A percentile compares a stretch with the other conserved stretches of the same genome.
phyloP scores from a whole-genome alignment of 805 yeast genomes.

The Teunomyces panamensis region DNA sequence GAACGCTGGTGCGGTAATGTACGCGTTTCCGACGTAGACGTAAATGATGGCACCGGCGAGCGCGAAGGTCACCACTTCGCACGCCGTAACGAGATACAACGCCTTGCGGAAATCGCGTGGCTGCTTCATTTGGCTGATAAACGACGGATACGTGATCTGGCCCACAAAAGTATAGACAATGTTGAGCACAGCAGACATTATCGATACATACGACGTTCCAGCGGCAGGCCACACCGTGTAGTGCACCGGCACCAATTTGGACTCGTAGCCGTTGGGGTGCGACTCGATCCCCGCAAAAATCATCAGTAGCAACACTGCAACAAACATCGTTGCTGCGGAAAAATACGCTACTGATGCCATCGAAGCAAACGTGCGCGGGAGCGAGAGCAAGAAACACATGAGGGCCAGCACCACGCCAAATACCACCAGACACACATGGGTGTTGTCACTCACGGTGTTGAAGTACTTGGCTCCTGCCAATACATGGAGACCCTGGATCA shows the following conservation, averaged over 20 bases:
- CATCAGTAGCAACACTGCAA: constrained; percentile 52
- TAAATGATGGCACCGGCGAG: constrained; percentile 58
- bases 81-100: constrained; percentile 46
- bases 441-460: constrained; percentile 49
- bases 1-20: constrained; percentile 59
- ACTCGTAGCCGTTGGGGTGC: constrained; percentile 42
- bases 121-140: constrained; percentile 56
- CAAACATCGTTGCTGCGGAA: constrained; percentile 56
- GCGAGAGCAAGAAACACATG: constrained; percentile 48
- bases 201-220: constrained; percentile 53
- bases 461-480: constrained; percentile 58
- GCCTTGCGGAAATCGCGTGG: constrained; percentile 61
- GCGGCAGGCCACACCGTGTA: constrained; percentile 49
- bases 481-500: constrained; percentile 59
- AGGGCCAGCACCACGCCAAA: constrained; percentile 49
- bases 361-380: constrained; percentile 56
- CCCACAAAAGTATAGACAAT: constrained; percentile 65
- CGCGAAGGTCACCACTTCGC: constrained; percentile 49
- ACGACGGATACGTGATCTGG: constrained; percentile 61
- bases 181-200: constrained; percentile 55
- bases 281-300: constrained; percentile 51
- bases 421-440: constrained; percentile 50
- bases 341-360: constrained; percentile 52
- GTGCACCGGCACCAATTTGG: constrained; percentile 28
- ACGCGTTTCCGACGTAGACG: constrained; percentile 54